phyloP scores from a whole-genome alignment of 2,329 filamentous ascomycete species.

The Fusarium anguioides region DNA sequence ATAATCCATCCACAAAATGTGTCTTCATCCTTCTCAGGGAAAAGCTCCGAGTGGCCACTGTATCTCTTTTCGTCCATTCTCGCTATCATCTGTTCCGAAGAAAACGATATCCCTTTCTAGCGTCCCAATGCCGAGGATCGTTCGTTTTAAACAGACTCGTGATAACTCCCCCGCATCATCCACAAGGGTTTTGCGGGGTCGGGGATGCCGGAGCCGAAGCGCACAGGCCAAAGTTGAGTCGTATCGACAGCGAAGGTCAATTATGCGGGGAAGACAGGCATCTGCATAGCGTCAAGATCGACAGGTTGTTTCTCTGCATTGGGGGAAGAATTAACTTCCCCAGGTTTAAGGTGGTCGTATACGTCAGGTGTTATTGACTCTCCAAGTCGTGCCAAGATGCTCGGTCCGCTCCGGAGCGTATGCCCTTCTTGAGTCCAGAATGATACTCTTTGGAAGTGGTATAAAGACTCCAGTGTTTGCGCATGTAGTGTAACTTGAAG shows the following conservation, averaged over 20 bases:
- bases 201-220: conserved; percentile 24
- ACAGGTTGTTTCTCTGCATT: neutral
- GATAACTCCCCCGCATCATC: conserved; percentile 2
- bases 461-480: neutral
- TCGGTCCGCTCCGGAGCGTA: conserved; percentile 24
- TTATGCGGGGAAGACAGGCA: conserved; percentile 3
- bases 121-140: conserved; percentile 1
- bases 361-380: conserved; percentile 7
- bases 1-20: neutral
- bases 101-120: neutral
- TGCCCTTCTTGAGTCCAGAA: too few relatives aligned
- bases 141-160: neutral
- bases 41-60: neutral
- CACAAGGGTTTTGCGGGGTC: neutral
- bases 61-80: neutral
- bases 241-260: neutral
- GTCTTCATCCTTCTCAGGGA: fast-evolving
- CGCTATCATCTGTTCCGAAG: neutral
- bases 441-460: neutral
- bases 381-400: neutral
- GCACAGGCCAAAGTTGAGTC: neutral
- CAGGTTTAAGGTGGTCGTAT: neutral
- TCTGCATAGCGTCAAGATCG: conserved; percentile 9
- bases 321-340: neutral
- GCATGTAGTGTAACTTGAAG: fast-evolving